Base-by-base conservation (phyloP, 2,329 filamentous ascomycete genomes). In the Leptographium radiaticola region DNA sequence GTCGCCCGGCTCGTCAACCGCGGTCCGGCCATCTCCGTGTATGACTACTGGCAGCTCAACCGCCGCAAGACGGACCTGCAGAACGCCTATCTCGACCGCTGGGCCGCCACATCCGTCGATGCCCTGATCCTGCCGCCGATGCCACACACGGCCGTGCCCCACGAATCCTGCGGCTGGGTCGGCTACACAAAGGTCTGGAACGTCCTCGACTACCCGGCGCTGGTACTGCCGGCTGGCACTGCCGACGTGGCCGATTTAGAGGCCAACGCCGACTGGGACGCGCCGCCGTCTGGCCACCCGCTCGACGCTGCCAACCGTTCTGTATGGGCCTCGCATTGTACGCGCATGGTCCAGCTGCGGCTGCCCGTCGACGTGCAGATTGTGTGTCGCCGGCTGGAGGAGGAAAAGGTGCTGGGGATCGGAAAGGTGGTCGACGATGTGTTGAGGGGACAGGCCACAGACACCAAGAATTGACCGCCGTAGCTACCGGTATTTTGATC, bases 1-100 rank as follows among this genome's bases (percentile, higher is more conserved):
- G 79, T 85, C 0, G 70, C 82, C 60, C 70, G 67, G 0, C 68
- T 85, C 7, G 64, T 84, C 15, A 76, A 77, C 51, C 68, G 71
- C 0, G 75, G 71, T 2, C 59, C 70, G 12, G 62, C 78, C 1
- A 77, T 84, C 15, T 81, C 77, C 0, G 79, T 84, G 0, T 83
- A 79, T 55, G 70, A 81, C 6, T 86, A 85, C 64, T 86, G 81
- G 82, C 80, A 84, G 59, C 69, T 86, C 8, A 84, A 84, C 65
- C 77, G 70, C 56, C 70, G 71, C 31, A 84, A 84, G 60, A 54
- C 70, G 31, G 68, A 66, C 0, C 67, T 72, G 30, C 77, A 81
- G 57, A 74, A 80, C 55, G 68, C 66, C 2, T 83, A 81, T 53
- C 69, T 83, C 1, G 72, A 80, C 49, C 76, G 80, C 55, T 85